Evolutionary conservation across 495 filamentous ascomycete genomes (phyloP), one percentile per base, ranked within the genome.

Genomic region (Podospora comata): DNA sequence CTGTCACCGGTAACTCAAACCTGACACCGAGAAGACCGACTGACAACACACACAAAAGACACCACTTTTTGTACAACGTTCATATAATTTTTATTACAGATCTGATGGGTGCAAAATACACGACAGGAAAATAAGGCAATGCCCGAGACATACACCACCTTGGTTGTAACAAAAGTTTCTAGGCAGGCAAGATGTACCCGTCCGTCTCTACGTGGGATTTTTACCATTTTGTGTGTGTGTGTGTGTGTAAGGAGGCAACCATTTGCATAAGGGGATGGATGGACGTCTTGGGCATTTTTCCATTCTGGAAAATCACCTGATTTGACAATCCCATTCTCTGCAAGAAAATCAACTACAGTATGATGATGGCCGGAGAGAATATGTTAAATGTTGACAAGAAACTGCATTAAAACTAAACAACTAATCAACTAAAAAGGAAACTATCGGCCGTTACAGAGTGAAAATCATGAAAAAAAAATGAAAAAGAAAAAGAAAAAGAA

Each of bases 391-490:
- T 23, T 23, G 2, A 57, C 54, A 23, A 57, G 19, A 18, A n/a
- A 57, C 20, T 15, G 55, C 55, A 58, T 58, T 58, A 58, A 58
- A 58, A 58, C 55, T 58, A 58, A 58, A 58, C 55, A 4, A 66
- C 48, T 15, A 62, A 69, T 5, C 56, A 18, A 54, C 59, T 32
- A n/a, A 20, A 60, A 65, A 20, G 59, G 18, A 59, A 34, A 30
- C 64, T 16, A 65, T 48, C 39, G 39, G 39, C 39, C 39, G 39
- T 48, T 48, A 48, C 30, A 60, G 26, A 20, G 32, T 26, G 27
- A 64, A n/a, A n/a, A 57, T 26, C 30, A 44, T 19, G 15, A 34
- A 55, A 27, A 65, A 4, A 57, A 48, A 56, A 28, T n/a, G n/a
- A n/a, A n/a, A n/a, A n/a, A 61, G 7, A n/a, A 5, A 28, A 61